Base-by-base conservation (phyloP, 441 rosid genomes). In the Capsella rubella region DNA sequence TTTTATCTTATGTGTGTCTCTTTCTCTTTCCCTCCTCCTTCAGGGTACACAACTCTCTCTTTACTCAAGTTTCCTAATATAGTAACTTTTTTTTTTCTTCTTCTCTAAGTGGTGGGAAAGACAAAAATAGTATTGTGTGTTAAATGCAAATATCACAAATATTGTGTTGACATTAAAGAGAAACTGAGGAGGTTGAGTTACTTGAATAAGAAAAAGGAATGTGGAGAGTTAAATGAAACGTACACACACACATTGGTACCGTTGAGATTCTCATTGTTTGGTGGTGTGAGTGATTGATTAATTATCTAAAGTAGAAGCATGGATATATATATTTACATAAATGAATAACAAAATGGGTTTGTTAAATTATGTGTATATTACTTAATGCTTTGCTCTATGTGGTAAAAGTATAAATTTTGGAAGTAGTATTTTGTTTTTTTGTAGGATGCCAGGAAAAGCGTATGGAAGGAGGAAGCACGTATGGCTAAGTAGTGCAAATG, bases 1-100 rank as follows among this genome's bases (percentile, higher is more conserved):
- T 95, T 95, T 81, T 95, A 95, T 70, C 77, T 95, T 67, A 93
- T 95, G 93, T 92, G 98, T 60, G 97, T 87, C n/a, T 91, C 99
- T 75, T 92, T 92, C 85, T 85, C 97, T 54, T 95, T 92, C 52
- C 77, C 90, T 77, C 87, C 89, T 58, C 91, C 91, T 16, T 76
- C 80, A 2, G 98, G 98, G 99, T 92, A 87, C 81, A 87, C 71
- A 56, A n/a, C 39, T 63, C 55, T 67, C 64, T 61, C 79, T 40
- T 2, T 43, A 21, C n/a, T 49, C 62, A 32, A 57, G 45, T 56
- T 72, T 67, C 66, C 27, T 29, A 7, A 31, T 64, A 39, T 66
- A 29, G 31, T 15, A 12, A 14, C 8, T 60, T 15, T 43, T 25
- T n/a, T 8, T 54, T 28, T 45, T 27, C 64, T 12, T 54, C 35